phyloP scores from a whole-genome alignment of 108 stramenopile genomes.

The Nitzschia sp. region DNA sequence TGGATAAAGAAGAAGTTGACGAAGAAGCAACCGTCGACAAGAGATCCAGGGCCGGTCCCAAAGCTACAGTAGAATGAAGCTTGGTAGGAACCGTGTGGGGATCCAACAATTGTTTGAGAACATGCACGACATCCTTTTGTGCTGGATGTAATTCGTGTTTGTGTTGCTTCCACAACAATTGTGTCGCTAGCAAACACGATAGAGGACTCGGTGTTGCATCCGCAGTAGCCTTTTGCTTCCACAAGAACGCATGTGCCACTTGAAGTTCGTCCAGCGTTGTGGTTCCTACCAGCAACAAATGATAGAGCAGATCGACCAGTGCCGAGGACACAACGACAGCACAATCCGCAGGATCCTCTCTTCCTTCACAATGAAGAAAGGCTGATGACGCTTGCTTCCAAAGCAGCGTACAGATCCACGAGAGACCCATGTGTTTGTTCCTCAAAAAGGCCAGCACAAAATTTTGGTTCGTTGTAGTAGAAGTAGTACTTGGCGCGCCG shows the following conservation, averaged over 20 bases:
- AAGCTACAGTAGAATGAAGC: background rate
- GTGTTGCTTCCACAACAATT: conserved; percentile 17
- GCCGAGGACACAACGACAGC: background rate
- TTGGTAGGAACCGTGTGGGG: conserved; percentile 22
- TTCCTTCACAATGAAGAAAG: background rate
- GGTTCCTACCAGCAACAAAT: conserved; percentile 12
- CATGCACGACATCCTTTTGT: background rate
- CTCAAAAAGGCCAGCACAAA: conserved; percentile 18
- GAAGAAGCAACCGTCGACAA: background rate
- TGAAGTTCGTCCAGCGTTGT: background rate
- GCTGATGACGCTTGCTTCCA: conserved; percentile 5
- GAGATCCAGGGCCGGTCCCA: background rate
- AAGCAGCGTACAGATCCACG: conserved; percentile 9
- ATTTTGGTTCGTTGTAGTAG: no score
- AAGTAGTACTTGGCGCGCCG: no score
- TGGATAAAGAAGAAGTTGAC: background rate
- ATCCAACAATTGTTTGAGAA: conserved; percentile 37
- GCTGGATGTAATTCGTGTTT: background rate
- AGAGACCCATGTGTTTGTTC: conserved; percentile 15
- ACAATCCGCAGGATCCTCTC: background rate
- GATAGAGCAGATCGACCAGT: conserved; percentile 19
- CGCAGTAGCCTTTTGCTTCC: conserved; percentile 2
- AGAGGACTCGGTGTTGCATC: conserved; percentile 16
- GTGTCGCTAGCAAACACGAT: conserved; percentile 38
- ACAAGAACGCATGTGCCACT: conserved; percentile 7